Conservation (phyloP, 768 basidiomycete genomes). For the Agrocybe chaxingu region DNA sequence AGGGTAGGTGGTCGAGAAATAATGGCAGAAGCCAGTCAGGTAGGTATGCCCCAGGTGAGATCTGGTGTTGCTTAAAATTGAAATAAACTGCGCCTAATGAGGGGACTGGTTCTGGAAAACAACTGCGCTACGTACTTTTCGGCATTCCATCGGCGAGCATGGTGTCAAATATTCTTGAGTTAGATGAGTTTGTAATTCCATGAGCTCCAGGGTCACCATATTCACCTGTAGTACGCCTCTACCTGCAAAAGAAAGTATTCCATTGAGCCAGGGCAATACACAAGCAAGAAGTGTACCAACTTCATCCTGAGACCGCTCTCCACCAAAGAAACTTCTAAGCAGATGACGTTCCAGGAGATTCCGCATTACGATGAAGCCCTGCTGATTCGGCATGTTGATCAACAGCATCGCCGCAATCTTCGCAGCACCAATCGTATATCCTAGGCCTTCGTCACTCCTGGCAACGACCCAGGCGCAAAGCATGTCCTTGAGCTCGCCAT, state of each 20-base stretch:
- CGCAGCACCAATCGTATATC: constrained; percentile 66
- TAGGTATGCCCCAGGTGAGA: constrained; percentile 83
- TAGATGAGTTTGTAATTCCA: constrained; percentile 5
- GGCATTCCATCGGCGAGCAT: constrained; percentile 91
- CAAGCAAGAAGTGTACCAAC: constrained; percentile 45
- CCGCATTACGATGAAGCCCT: constrained; percentile 79
- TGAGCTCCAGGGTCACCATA: constrained; percentile 1
- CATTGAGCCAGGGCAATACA: constrained; percentile 1
- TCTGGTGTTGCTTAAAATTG: constrained; percentile 92
- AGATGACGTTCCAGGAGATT: constrained; percentile 86
- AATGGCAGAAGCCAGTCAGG: constrained; percentile 78
- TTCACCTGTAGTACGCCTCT: constrained; percentile 86
- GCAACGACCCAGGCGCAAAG: constrained; percentile 86
- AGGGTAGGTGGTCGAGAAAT: constrained; percentile 84
- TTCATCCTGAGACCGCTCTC: constrained; percentile 66
- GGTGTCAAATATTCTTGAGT: constrained; percentile 82
- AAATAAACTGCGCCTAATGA: constrained; percentile 64
- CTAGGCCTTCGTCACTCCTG: constrained; percentile 77
- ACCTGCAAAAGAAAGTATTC: constrained; percentile 48
- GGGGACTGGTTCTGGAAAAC: background rate
- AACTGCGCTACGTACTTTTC: constrained; percentile 57
- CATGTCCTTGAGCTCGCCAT: constrained; percentile 80
- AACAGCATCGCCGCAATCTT: constrained; percentile 85
- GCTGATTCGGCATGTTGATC: constrained; percentile 72
- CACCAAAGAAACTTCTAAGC: constrained; percentile 82